phyloP scores from a whole-genome alignment of 1,284 basidiomycete genomes.

The Boletus coffeatus region DNA sequence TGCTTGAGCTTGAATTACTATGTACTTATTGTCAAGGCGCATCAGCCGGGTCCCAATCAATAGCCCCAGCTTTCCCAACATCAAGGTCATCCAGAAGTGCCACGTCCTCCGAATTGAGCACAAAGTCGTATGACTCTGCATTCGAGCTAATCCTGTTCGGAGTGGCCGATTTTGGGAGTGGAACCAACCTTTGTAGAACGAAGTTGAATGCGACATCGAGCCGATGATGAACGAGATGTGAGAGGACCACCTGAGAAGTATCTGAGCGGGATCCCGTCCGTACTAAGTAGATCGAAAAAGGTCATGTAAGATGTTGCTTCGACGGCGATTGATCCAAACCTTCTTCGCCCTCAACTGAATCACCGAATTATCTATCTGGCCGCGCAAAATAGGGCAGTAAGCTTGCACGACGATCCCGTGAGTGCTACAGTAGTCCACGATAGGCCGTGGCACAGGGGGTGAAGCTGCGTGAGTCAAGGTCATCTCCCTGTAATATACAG shows the following conservation, averaged over 20 bases:
- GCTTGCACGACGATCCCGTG: slow-evolving; percentile 73
- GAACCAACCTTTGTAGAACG: slow-evolving; percentile 46
- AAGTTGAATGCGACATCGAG: background rate
- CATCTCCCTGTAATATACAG: background rate
- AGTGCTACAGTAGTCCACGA: slow-evolving; percentile 70
- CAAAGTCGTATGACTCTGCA: slow-evolving; percentile 65
- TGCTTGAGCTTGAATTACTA: too few species aligned
- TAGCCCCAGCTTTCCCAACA: slow-evolving; percentile 53
- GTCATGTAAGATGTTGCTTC: background rate
- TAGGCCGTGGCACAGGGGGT: slow-evolving; percentile 80
- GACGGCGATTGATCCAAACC: slow-evolving; percentile 30
- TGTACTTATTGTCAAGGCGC: slow-evolving; percentile 21
- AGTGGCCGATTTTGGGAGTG: slow-evolving; percentile 71
- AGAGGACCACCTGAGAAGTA: too few species aligned
- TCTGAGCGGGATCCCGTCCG: slow-evolving; percentile 10
- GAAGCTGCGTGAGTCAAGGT: slow-evolving; percentile 43
- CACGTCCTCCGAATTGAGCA: slow-evolving; percentile 60
- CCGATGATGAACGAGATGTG: too few species aligned
- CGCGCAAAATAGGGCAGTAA: slow-evolving; percentile 68
- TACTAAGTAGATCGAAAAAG: slow-evolving; percentile 24
- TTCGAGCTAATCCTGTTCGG: slow-evolving; percentile 67
- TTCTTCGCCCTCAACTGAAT: slow-evolving; percentile 47
- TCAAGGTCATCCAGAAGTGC: slow-evolving; percentile 55
- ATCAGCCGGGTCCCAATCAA: slow-evolving; percentile 72
- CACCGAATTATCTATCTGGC: slow-evolving; percentile 49